Percentiles rank a stretch among this genome's conserved stretches.
phyloP scores from a whole-genome alignment of 2,329 filamentous ascomycete genomes.

The Metarhizium robertsii region DNA sequence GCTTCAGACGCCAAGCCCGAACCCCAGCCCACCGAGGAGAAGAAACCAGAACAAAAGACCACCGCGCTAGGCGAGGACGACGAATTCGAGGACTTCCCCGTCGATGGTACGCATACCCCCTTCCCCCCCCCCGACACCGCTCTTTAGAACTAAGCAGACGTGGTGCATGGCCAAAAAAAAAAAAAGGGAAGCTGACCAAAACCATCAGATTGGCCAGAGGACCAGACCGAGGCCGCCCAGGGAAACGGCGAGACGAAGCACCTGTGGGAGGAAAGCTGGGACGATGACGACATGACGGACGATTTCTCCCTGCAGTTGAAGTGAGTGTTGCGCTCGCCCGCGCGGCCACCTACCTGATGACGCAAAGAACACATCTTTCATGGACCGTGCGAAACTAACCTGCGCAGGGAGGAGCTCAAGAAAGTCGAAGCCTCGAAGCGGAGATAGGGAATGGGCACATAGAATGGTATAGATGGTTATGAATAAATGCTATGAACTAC shows the following conservation, averaged over 20 bases:
- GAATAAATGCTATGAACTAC: neutral
- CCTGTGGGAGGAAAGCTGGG: slow-evolving; percentile 99
- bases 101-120: slow-evolving; percentile 61
- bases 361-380: neutral
- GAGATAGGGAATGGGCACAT: slow-evolving; percentile 26
- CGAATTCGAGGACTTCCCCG: slow-evolving; percentile 97
- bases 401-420: slow-evolving; percentile 74
- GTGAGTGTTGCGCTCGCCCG: slow-evolving; percentile 40
- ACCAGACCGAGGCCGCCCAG: slow-evolving; percentile 75
- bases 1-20: slow-evolving; percentile 16
- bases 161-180: neutral
- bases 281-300: slow-evolving; percentile 94
- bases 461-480: neutral
- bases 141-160: neutral
- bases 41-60: slow-evolving; percentile 36
- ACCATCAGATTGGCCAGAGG: slow-evolving; percentile 74
- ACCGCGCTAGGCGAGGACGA: slow-evolving; percentile 87
- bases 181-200: neutral
- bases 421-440: slow-evolving; percentile 77
- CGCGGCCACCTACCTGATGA: neutral
- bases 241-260: slow-evolving; percentile 61
- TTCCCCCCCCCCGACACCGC: neutral
- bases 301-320: slow-evolving; percentile 93
- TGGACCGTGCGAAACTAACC: slow-evolving; percentile 6
- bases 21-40: slow-evolving; percentile 20